Conservation (phyloP, 805 yeast species). For the Candida boleticola region DNA sequence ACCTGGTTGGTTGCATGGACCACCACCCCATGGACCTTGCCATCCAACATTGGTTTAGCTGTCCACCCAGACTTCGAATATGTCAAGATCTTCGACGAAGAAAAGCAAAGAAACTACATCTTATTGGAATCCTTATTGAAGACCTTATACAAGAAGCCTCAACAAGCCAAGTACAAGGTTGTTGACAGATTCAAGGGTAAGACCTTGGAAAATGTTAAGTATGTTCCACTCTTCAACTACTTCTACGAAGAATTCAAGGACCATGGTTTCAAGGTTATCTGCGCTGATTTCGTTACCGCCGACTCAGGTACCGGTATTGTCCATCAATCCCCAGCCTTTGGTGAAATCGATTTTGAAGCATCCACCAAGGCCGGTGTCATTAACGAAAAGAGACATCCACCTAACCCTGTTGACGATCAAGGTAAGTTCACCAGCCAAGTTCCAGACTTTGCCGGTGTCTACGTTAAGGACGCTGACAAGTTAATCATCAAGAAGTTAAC, state of each 20-base stretch:
- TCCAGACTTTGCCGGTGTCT: constrained; percentile 70
- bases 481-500: constrained; percentile 83
- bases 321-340: constrained; percentile 97
- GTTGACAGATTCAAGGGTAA: constrained; percentile 79
- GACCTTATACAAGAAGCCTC: constrained; percentile 91
- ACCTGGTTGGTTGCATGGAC: constrained; percentile 96
- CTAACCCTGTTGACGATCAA: constrained; percentile 92
- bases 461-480: constrained; percentile 95
- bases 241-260: constrained; percentile 74
- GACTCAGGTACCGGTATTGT: constrained; percentile 99
- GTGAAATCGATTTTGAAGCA: constrained; percentile 95
- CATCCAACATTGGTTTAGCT: constrained; percentile 88
- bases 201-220: constrained; percentile 74
- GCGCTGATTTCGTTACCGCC: constrained; percentile 79
- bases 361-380: constrained; percentile 77
- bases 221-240: constrained; percentile 80
- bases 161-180: constrained; percentile 79
- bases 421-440: constrained; percentile 83
- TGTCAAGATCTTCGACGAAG: constrained; percentile 89
- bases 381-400: constrained; percentile 65
- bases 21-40: constrained; percentile 99
- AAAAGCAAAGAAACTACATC: constrained; percentile 75
- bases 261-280: constrained; percentile 77
- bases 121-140: constrained; percentile 79
- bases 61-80: constrained; percentile 91